Evolutionary conservation across 2,329 filamentous ascomycete genomes (phyloP).

Genomic region (Phyllosticta capitalensis): DNA sequence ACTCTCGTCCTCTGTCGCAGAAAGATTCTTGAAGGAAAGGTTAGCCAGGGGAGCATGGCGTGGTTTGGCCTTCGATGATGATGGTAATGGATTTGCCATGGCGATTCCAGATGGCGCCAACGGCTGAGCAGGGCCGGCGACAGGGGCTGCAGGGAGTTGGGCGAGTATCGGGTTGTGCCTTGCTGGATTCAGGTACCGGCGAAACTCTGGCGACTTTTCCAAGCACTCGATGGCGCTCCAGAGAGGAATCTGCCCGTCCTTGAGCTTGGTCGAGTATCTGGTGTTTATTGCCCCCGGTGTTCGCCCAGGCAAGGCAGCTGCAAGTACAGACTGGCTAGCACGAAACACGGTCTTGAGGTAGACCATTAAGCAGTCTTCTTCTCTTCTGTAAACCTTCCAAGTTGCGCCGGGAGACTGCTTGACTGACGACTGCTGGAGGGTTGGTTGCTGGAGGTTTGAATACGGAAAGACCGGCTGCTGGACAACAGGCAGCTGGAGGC

Average conservation of each 20-base stretch:
- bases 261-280: slow-evolving; percentile 16
- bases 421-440: no score
- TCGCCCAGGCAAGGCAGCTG: slow-evolving; percentile 24
- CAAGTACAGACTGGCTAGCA: slow-evolving; percentile 28
- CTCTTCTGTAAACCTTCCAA: not conserved
- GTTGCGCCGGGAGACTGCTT: no score
- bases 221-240: slow-evolving; percentile 19
- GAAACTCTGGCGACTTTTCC: not conserved
- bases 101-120: not conserved
- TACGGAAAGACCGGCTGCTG: no score
- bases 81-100: not conserved
- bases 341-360: slow-evolving; percentile 33
- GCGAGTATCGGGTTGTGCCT: not conserved
- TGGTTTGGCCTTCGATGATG: no score
- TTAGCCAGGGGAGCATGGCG: not conserved
- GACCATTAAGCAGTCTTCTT: slow-evolving; percentile 27
- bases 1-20: not conserved
- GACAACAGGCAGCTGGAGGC: no score
- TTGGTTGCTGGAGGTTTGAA: no score
- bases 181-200: not conserved
- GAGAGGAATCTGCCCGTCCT: slow-evolving; percentile 8
- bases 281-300: slow-evolving; percentile 18
- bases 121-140: no score
- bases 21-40: not conserved
- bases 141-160: not conserved